Base-by-base conservation (phyloP, 2,329 filamentous ascomycete genomes). In the Penicillium sp. region DNA sequence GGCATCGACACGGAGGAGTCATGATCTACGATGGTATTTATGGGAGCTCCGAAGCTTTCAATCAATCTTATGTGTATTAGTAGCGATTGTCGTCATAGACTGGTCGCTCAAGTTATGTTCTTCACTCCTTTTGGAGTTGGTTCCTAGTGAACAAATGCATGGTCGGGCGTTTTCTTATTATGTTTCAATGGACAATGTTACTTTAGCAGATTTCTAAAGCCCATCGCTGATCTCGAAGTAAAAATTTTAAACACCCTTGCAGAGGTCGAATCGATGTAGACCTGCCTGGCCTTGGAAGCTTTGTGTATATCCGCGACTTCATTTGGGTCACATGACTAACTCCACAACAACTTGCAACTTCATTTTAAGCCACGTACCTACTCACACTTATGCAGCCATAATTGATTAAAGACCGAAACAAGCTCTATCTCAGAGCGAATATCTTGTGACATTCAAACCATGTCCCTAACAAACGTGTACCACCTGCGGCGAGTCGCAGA, bases 401-500 rank as follows among this genome's bases (percentile, higher is more conserved):
- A 31, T 33, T 23, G 6, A 20, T 18, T 27, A 33, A 4, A 31
- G 1, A 22, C 18, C 18, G 11, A 27, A 7, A 23, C n/a, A 45
- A 26, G 22, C 12, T 18, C 27, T 7, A 6, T 9, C 11, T 40
- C 37, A 4, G 6, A 14, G 18, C 4, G 11, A 14, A 9, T 22
- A 11, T 5, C 11, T 22, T 22, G 18, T 22, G 18, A 4, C 11
- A 20, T 22, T 4, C 12, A 12, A 3, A 22, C 3, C 22, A 72
- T 72, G 65, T 64, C 69, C 40, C 60, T 93, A 55, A 84, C 84
- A 41, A 97, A 97, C 69, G 75, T 89, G 27, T 97, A 93, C 77
- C 86, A 90, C 60, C 89, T 92, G 61, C 89, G 93, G 48, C 90
- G 86, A 64, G 93, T 97, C 33, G 92, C 92, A 12, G 91, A 96